phyloP scores from a whole-genome alignment of 108 stramenopile species.

The Cyclotella choctawhatcheeana region DNA sequence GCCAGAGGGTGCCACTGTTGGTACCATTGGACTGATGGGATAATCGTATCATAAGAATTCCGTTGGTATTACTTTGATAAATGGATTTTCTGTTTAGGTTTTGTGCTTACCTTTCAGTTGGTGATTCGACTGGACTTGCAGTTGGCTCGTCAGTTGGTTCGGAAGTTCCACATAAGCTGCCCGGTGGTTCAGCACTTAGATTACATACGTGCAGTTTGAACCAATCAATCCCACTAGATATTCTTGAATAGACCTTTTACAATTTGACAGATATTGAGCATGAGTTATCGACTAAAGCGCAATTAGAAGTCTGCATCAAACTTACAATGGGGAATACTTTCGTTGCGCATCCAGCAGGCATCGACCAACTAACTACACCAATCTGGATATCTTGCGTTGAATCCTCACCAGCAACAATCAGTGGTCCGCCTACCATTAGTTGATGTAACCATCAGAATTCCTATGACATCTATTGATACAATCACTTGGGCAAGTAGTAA shows the following conservation, averaged over 20 bases:
- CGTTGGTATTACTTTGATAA: too few species aligned
- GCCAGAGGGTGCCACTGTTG: not conserved
- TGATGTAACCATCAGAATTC: not conserved
- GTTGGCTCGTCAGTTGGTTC: conserved; percentile 4
- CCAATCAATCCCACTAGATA: conserved; percentile 15
- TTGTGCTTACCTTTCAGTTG: too few species aligned
- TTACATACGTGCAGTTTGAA: conserved; percentile 3
- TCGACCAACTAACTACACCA: conserved; percentile 12
- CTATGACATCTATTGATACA: not conserved
- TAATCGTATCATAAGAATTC: too few species aligned
- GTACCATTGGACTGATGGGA: conserved; percentile 1
- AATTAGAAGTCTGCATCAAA: not conserved
- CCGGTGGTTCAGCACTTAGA: conserved; percentile 5
- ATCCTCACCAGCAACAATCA: conserved; percentile 11
- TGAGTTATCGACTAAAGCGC: too few species aligned
- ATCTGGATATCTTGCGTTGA: conserved; percentile 8
- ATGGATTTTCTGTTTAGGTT: too few species aligned
- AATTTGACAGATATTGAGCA: too few species aligned
- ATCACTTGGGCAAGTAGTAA: not conserved
- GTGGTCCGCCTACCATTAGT: conserved; percentile 1
- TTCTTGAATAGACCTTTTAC: conserved; percentile 15
- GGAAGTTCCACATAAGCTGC: conserved; percentile 5
- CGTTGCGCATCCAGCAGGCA: conserved; percentile 19
- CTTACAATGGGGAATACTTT: conserved; percentile 19
- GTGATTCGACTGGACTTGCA: not conserved